phyloP scores from a whole-genome alignment of 306 rosid genomes.

The Oxytropis ochrocephala region DNA sequence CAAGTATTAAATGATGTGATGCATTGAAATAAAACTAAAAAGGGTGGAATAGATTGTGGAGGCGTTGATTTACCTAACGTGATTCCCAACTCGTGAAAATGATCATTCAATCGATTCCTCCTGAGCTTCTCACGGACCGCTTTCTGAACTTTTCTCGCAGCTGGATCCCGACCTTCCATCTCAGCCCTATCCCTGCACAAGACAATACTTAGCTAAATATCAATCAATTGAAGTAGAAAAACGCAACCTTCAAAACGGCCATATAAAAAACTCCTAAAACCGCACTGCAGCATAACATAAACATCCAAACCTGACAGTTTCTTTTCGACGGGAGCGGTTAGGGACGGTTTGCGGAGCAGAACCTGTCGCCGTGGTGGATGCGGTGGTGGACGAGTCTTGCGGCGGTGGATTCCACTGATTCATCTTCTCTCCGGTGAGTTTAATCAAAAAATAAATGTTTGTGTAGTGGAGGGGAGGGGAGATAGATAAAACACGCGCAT shows the following conservation, averaged over 20 bases:
- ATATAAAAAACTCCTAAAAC: not conserved
- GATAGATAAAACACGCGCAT: not conserved
- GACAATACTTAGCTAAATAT: not conserved
- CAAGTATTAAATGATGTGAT: not conserved
- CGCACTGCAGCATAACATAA: too few relatives aligned
- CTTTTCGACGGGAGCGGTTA: slow-evolving; percentile 16
- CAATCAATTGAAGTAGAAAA: not conserved
- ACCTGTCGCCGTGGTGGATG: not conserved
- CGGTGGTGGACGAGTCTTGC: not conserved
- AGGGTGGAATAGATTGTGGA: not conserved
- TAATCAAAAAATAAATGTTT: too few relatives aligned
- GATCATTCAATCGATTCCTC: slow-evolving; percentile 79
- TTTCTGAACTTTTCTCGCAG: slow-evolving; percentile 68
- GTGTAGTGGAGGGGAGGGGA: not conserved
- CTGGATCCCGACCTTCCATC: slow-evolving; percentile 51
- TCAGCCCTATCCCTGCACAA: slow-evolving; percentile 45
- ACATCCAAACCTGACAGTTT: slow-evolving; percentile 25
- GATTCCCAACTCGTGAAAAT: slow-evolving; percentile 64
- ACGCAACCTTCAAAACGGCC: not conserved
- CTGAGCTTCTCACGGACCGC: slow-evolving; percentile 93
- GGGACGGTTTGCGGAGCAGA: slow-evolving; percentile 32
- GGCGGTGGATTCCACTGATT: not conserved
- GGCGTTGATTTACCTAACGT: slow-evolving; percentile 46
- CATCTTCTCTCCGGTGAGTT: not conserved
- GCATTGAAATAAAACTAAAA: not conserved